phyloP scores from a whole-genome alignment of 2,329 filamentous ascomycete species.

The Calonectria montana region DNA sequence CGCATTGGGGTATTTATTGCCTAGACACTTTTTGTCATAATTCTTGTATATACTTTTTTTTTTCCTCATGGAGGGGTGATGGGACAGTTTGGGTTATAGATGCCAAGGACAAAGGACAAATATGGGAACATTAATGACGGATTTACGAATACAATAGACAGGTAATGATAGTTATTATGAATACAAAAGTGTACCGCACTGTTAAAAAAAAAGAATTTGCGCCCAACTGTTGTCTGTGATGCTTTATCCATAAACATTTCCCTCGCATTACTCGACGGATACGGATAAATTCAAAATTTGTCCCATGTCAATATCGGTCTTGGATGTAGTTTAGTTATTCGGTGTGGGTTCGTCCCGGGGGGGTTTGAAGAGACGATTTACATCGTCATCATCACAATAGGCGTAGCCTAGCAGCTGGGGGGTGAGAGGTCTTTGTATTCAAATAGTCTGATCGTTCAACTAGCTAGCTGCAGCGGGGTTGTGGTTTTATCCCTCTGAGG shows the following conservation, averaged over 20 bases:
- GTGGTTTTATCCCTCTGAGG: no score
- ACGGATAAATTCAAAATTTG: no score
- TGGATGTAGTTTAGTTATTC: no score
- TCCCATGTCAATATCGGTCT: no score
- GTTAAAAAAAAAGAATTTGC: neutral
- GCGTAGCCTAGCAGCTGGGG: no score
- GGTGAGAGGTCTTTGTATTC: no score
- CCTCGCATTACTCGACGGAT: neutral
- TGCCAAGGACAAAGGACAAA: neutral
- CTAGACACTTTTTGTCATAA: neutral
- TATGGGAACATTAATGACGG: neutral
- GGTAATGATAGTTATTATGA: neutral
- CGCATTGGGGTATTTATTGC: neutral
- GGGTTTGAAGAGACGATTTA: no score
- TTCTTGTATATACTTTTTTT: constrained; percentile 3
- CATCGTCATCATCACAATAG: no score
- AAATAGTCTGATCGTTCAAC: no score
- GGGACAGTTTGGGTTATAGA: neutral
- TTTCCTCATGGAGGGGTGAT: neutral
- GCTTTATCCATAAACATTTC: neutral
- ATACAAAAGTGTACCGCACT: neutral
- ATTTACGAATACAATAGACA: neutral
- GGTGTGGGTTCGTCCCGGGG: no score
- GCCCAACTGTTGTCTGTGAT: neutral
- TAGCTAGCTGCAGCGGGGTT: no score